Evolutionary conservation across 805 yeast species (phyloP), one percentile per base, ranked within the genome.

Genomic region (Metschnikowia reukaufii): DNA sequence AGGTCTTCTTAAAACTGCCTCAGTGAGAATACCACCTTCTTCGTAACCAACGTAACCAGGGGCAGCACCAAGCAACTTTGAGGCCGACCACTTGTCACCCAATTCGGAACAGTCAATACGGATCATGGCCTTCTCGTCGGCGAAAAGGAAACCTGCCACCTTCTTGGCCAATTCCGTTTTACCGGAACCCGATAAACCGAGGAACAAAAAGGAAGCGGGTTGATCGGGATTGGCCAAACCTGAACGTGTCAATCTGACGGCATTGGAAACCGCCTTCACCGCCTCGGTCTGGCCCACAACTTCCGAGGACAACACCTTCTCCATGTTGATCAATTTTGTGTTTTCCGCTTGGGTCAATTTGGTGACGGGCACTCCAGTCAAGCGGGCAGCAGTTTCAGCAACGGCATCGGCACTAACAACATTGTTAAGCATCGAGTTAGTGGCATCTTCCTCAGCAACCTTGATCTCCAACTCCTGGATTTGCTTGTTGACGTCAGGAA

Each of bases 241-340:
- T 9, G 98, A 91, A 65, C 99, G 82, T 15, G 88, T 82, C 59
- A 94, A 77, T 68, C 99, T 82, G 45, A 94, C 88, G 4, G 98
- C 96, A 65, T 94, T 92, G 8, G 98, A 81, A 35, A 94, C 99
- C 1, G 97, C 96, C 66, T 86, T 89, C 50, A 94, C 96, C 1
- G 99, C 99, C 52, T 88, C 96, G 50, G 85, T 75, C 72, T 94
- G 99, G 33, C 99, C 99, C 55, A 94, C 96, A 56, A 94, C 99
- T 48, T 80, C 83, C 12, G 80, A 69, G 17, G 96, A 75, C 49
- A 94, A 77, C 51, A 82, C 96, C 52, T 76, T 82, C 73, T 94
- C 99, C 98, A 94, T 94, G 62, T 85, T 87, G 64, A 94, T 90
- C 63, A 94, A 81, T 73, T 92, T 92, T 47, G 88, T 74, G 66